Base-by-base conservation (phyloP, 352 stramenopile genomes). In the Globisporangium carolinianum region DNA sequence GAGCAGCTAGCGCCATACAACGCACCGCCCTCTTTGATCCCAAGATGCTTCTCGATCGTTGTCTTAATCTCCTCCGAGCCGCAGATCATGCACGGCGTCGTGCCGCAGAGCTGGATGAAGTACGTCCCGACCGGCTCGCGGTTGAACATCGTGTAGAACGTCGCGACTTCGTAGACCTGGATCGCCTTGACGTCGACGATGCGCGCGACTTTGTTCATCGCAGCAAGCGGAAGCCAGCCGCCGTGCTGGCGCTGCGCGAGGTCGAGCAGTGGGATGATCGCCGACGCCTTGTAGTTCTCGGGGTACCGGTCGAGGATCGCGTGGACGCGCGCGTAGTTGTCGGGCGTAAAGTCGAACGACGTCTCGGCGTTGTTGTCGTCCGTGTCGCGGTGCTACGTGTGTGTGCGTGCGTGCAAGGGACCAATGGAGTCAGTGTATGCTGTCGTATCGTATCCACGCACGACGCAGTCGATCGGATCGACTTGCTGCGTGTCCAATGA, bases 121-220 rank as follows among this genome's bases (percentile, higher is more conserved):
- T 95, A 97, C 79, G 96, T 97, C 75, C 90, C 91, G 50, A 97
- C 87, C 69, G 98, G 97, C 62, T 97, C 94, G 49, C 77, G 67
- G 76, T 94, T 99, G 80, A 99, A 99, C 97, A 99, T 99, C 66
- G 97, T 99, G 86, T 99, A 99, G 73, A 99, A 99, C 41, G 95
- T 98, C 17, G 97, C 97, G 24, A 99, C 97, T 70, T 99, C 97
- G 72, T 99, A 99, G 10, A 99, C 97, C 58, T 97, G 87, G 51
- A 98, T 98, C 48, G 96, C 91, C 64, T 96, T 90, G 46, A 89
- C 83, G 39, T 96, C 96, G n/a, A 98, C 90, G 59, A 99, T 98
- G 65, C 97, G 87, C n/a, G 97, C 92, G 24, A 99, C 97, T 79
- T 99, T 99, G 79, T 99, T 97, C 97, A 99, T 99, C 53, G 97